Base-by-base conservation (phyloP, 2,329 filamentous ascomycete genomes). In the Penicillium frequentans region DNA sequence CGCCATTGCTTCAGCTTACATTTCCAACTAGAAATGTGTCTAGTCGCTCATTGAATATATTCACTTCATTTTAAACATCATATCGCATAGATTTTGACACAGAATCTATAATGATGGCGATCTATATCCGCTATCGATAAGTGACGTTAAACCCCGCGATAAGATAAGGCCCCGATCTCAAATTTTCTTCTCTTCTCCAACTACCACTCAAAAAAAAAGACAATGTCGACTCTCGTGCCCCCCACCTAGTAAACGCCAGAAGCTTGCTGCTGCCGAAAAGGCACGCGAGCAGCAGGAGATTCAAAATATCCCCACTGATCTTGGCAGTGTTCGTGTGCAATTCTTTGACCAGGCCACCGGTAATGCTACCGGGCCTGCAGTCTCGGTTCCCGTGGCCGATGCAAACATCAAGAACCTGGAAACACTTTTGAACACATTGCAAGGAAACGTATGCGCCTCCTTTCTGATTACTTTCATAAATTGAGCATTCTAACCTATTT, bases 341-440 rank as follows among this genome's bases (percentile, higher is more conserved):
- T 97, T 98, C 75, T 83, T 91, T 70, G 92, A 98, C 73, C 86
- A 90, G 84, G 90, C 84, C 57, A 86, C 83, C 9, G 84, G 85
- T 56, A 77, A 82, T 78, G 85, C 81, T 73, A 91, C 82, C 77
- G 91, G 83, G 66, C 88, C 83, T 73, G 88, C 80, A 74, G 91
- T 84, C 74, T 89, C 78, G 72, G 88, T 97, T 43, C 88, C 91
- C 13, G 84, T 97, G 31, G 89, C 88, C 56, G 90, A 97, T 78
- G 90, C 93, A 2, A 89, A 85, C 8, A 90, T 95, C 60, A 93
- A 91, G 79, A 96, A 97, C 66, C 83, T 98, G 3, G 93, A 95
- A 52, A 84, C 93, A 10, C 82, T 97, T 0, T 76, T 96, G 54
- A 98, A 97, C 73, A 91, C 90, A 3, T 78, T 97, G 43, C 84